These are phyloP conservation scores for Pythium vanterpoolii DNA, from an alignment of 352 stramenopile genomes.

Conservation along the genomic window DNA sequence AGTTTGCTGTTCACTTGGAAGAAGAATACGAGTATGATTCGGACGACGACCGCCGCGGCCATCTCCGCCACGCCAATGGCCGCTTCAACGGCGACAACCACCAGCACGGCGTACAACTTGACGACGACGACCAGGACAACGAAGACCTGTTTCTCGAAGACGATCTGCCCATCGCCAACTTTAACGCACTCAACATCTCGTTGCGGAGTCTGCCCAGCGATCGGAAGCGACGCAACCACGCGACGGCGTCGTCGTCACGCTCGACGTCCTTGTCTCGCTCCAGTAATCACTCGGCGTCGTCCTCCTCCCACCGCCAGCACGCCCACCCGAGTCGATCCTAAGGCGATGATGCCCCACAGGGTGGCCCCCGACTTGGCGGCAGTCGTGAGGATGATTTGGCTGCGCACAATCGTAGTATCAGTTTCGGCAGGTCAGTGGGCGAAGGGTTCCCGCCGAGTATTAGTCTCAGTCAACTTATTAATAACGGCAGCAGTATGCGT, in stretches of 20 bases:
- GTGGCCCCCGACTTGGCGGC: background rate
- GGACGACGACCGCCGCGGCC: conserved; percentile 7
- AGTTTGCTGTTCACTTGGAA: conserved; percentile 22
- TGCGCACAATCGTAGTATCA: conserved; percentile 11
- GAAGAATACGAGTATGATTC: conserved; percentile 26
- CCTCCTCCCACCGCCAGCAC: conserved; percentile 1
- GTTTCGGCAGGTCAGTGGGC: conserved; percentile 6
- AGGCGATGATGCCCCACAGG: background rate
- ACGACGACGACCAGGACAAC: conserved; percentile 13
- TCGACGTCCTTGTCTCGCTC: conserved; percentile 1
- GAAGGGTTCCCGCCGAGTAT: conserved; percentile 6
- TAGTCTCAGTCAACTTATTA: conserved; percentile 31
- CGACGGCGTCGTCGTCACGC: conserved; percentile 1
- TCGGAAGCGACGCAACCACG: conserved; percentile 10
- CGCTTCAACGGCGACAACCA: conserved; percentile 4
- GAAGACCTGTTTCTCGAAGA: conserved; percentile 25
- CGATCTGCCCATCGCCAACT: conserved; percentile 20
- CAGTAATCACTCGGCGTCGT: background rate
- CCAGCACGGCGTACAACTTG: background rate
- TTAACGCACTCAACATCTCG: conserved; percentile 23
- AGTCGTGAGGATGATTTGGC: background rate
- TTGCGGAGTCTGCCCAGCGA: conserved; percentile 9
- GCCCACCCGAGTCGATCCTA: conserved; percentile 11
- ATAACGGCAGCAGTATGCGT: conserved; percentile 24
- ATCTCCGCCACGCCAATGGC: conserved; percentile 8